phyloP scores from a whole-genome alignment of 129 eudicot genomes.

The Saussurea involucrata region DNA sequence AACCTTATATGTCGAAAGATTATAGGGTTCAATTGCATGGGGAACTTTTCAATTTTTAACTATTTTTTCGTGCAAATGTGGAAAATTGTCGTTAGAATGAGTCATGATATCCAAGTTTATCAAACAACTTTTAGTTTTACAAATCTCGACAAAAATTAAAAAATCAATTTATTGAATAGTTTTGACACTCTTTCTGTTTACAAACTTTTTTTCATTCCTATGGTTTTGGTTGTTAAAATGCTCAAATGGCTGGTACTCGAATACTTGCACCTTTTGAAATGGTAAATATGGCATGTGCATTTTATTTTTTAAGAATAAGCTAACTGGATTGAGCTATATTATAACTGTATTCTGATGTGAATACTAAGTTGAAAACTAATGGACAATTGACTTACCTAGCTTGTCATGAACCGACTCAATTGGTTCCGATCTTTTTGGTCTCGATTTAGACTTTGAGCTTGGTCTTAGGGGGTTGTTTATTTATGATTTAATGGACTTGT shows the following conservation, averaged over 20 bases:
- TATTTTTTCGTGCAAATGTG: neutral
- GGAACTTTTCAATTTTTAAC: conserved; percentile 4
- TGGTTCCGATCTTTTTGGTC: too few species aligned
- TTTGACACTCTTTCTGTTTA: neutral
- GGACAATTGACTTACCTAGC: too few species aligned
- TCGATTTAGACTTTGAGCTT: too few species aligned
- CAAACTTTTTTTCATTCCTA: neutral
- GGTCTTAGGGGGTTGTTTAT: too few species aligned
- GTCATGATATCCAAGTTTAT: neutral
- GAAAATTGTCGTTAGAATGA: neutral
- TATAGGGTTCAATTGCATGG: conserved; percentile 2
- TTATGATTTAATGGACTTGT: too few species aligned
- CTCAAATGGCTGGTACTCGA: neutral
- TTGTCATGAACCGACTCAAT: too few species aligned
- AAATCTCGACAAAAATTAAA: neutral
- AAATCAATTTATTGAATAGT: neutral
- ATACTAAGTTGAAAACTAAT: too few species aligned
- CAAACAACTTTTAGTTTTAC: neutral
- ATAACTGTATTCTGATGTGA: too few species aligned
- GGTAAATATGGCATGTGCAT: neutral
- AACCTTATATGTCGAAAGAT: conserved; percentile 13
- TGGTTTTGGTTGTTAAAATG: neutral
- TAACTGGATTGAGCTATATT: too few species aligned
- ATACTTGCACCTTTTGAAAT: neutral
- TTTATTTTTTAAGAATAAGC: neutral